phyloP scores from a whole-genome alignment of 2,329 filamentous ascomycete species.

The Furcasterigmium furcatum region DNA sequence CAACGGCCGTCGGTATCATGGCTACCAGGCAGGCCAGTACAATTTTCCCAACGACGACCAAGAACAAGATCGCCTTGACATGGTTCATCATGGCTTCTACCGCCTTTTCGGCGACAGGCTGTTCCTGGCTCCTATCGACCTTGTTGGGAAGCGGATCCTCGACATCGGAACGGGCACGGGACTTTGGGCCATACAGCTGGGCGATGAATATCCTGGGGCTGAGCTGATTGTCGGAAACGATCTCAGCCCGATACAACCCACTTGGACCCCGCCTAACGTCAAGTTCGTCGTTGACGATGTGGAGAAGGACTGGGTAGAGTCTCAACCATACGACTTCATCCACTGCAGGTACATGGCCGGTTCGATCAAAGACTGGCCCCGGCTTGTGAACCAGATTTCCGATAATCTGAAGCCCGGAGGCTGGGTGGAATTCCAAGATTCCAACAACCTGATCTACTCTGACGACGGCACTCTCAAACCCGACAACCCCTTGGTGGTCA shows the following conservation, averaged over 20 bases:
- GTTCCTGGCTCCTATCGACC: conserved; percentile 2
- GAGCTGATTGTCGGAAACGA: conserved; percentile 28
- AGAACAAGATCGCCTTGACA: conserved; percentile 34
- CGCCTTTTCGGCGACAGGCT: conserved; percentile 20
- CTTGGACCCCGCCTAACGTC: conserved; percentile 65
- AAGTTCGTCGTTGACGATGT: conserved; percentile 71
- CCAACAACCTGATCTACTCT: conserved; percentile 3
- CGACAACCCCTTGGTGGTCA: conserved; percentile 5
- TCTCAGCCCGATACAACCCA: conserved; percentile 18
- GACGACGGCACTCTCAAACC: conserved; percentile 2
- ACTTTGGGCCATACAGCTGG: conserved; percentile 37
- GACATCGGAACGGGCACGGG: conserved; percentile 20
- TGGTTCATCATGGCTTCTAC: conserved; percentile 29
- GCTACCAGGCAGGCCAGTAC: conserved; percentile 11
- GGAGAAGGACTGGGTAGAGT: conserved; percentile 17
- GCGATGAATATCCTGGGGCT: conserved; percentile 17
- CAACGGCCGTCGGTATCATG: conserved; percentile 11
- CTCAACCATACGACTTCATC: conserved; percentile 4
- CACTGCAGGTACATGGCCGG: conserved; percentile 22
- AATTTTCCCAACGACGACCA: conserved; percentile 32
- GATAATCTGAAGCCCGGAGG: conserved; percentile 7
- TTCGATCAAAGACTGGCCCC: conserved; percentile 22
- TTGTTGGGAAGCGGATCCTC: conserved; percentile 7
- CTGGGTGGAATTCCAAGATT: conserved; percentile 6
- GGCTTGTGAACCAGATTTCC: conserved; percentile 5